Base-by-base conservation (phyloP, 2,329 filamentous ascomycete genomes). In the Zasmidium angulare region DNA sequence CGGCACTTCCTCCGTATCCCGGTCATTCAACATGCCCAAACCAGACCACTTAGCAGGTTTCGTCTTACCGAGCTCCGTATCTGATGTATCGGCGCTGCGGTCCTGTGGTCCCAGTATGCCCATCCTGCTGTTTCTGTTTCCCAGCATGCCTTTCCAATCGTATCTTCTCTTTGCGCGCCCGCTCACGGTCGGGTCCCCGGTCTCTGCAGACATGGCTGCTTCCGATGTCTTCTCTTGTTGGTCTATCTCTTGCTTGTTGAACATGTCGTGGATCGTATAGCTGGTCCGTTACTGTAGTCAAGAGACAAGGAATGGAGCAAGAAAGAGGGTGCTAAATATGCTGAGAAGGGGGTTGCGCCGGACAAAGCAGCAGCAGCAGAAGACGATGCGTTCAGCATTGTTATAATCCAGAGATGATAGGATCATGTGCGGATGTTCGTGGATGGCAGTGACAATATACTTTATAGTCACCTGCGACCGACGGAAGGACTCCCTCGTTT, bases 11-110 rank as follows among this genome's bases (percentile, higher is more conserved):
- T 95, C 89, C 0, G 92, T 96, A 58, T 88, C 75, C 50, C 79
- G 84, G 68, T 95, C 91, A 69, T 91, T 93, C 63, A 96, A 75
- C 23, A 97, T 90, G n/a, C 93, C 92, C 78, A 96, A 71, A 17
- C 79, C n/a, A n/a, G n/a, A 85, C 77, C 83, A 84, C 70, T 76
- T 84, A 23, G 55, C 57, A 1, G 61, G 65, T 50, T 48, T 56
- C 53, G 63, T 50, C 19, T 56, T 57, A 12, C 19, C 11, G 9
- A 61, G 50, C 26, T 63, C 60, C 19, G 47, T 53, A 55, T 59
- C 63, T 36, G 63, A 65, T 31, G 51, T 62, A 3, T 56, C 58
- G 10, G 56, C 62, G 46, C 59, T 55, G 53, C 58, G 59, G 50
- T 56, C 61, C 11, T 56, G 51, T n/a, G 61, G 46, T 24, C 50